These are phyloP conservation scores for Stenocarpella maydis DNA, from an alignment of 2,329 filamentous ascomycete species.

Conservation along the genomic window DNA sequence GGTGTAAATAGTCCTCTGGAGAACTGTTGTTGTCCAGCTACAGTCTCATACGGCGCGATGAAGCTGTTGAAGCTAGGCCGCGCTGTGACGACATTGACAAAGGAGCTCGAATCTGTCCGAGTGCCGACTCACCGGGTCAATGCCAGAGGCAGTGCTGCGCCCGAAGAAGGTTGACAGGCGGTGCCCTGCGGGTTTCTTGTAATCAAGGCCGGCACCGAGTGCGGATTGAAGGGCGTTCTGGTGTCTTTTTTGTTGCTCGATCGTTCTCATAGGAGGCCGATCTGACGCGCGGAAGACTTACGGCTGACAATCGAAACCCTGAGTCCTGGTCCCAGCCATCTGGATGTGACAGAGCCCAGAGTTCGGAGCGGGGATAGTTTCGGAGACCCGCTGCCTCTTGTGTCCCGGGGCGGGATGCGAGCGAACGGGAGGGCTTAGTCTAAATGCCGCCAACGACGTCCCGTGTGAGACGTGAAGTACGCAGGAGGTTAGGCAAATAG, in stretches of 20 bases:
- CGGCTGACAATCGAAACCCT: constrained; percentile 12
- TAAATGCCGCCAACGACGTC: not conserved
- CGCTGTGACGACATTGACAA: constrained; percentile 31
- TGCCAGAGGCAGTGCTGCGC: constrained; percentile 6
- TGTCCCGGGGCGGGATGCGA: not conserved
- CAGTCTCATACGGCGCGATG: not conserved
- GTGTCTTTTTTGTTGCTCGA: not conserved
- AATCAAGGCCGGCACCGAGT: not conserved
- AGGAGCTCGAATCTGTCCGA: constrained; percentile 31
- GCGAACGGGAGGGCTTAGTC: not conserved
- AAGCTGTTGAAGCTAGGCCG: constrained; percentile 15
- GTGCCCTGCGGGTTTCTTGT: not conserved
- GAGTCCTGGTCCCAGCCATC: not conserved
- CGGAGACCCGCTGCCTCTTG: constrained; percentile 1
- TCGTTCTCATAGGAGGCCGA: not conserved
- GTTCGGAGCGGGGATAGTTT: constrained; percentile 19
- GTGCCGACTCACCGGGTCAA: constrained; percentile 15
- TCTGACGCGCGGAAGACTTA: constrained; percentile 1
- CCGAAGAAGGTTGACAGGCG: not conserved
- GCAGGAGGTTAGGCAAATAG: not conserved
- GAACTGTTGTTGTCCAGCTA: not conserved
- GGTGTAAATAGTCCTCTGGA: not conserved
- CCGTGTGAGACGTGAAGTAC: not conserved
- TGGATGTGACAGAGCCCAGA: constrained; percentile 6
- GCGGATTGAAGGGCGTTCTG: not conserved